Evolutionary conservation across 768 basidiomycete genomes (phyloP), one percentile per base, ranked within the genome.

Genomic region (Rhizopogon vulgaris): DNA sequence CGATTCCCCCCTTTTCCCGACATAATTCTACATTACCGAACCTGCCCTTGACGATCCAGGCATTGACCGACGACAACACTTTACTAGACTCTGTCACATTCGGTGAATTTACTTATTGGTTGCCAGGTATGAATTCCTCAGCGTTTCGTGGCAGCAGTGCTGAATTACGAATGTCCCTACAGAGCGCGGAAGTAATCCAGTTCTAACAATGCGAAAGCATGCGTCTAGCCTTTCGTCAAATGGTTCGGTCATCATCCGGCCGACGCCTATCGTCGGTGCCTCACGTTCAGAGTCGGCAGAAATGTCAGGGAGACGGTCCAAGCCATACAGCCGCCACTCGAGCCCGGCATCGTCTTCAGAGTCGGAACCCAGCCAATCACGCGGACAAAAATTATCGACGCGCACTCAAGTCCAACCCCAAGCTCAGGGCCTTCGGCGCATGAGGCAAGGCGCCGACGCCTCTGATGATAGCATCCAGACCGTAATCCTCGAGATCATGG

Each of bases 21-120:
- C 71, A 73, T 43, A 56, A 51, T 30, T 60, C 70, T 9, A 41
- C 70, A 37, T 72, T 72, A 0, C 52, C 74, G 48, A 78, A 73
- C 51, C 73, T 81, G 36, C 72, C 76, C 7, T 70, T 87, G 48
- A 79, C 80, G 15, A 79, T 86, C 25, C 82, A 86, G 63, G 82
- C 81, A 10, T 69, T 87, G 50, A 77, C 79, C 66, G 69, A 73
- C 49, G 70, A 78, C 15, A 76, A 79, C 55, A 63, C 42, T 0
- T 53, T 88, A 36, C 63, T 90, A 15, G 87, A 88, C 59, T 77
- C 81, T 0, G 75, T 84, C 51, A 77, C 78, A 12, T 86, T 88
- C 66, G 90, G 88, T 51, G 76, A 82, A 55, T 90, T 88, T 66
- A 76, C 77, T 32, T 90, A 85, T 60, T 79, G 74, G 71, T 68